These are phyloP conservation scores for Oxytropis ochrocephala DNA, from an alignment of 306 rosid genomes.

Conservation along the genomic window DNA sequence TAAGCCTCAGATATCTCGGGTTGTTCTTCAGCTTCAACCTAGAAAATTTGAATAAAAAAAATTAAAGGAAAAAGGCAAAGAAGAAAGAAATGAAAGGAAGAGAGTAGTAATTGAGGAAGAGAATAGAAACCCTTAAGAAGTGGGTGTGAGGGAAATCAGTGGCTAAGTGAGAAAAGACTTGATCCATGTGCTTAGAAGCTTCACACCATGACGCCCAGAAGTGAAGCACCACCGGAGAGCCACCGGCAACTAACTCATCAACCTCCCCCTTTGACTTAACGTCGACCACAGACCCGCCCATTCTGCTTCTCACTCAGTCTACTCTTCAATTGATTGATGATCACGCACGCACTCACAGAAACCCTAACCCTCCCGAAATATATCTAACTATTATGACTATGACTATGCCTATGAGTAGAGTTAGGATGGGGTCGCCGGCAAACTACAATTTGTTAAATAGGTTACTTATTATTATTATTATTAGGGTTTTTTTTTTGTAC, in stretches of 20 bases:
- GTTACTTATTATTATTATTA: no score
- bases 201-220: conserved; percentile 99
- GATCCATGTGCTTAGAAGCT: conserved; percentile 96
- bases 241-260: conserved; percentile 47
- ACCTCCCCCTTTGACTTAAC: conserved; percentile 67
- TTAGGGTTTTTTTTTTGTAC: no score
- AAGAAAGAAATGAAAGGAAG: neutral
- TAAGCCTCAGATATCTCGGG: conserved; percentile 86
- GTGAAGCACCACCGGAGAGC: conserved; percentile 57
- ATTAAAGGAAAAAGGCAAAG: neutral
- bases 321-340: neutral
- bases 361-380: no score
- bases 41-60: neutral
- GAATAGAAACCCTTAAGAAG: conserved; percentile 58
- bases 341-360: neutral
- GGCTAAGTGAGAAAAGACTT: conserved; percentile 70
- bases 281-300: conserved; percentile 81
- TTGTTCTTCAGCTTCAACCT: conserved; percentile 96
- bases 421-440: no score
- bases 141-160: conserved; percentile 72
- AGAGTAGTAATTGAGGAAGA: neutral
- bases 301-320: neutral
- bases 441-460: no score
- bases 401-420: no score
- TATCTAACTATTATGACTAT: no score